These are phyloP conservation scores for Colletotrichum tabaci DNA, from an alignment of 2,329 filamentous ascomycete genomes.

Conservation along the genomic window DNA sequence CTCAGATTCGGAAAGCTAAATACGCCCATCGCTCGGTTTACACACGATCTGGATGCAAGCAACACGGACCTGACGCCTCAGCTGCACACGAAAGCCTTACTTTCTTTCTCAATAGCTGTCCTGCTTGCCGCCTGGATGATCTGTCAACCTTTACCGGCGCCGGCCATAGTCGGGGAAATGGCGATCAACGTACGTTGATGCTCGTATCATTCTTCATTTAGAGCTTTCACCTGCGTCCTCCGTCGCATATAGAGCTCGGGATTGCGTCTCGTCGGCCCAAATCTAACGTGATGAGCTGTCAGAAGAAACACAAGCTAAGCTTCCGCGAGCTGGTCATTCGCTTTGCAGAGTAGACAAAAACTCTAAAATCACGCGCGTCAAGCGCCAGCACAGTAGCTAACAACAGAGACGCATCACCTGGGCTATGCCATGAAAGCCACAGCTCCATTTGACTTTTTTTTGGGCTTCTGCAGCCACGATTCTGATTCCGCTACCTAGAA, in stretches of 20 bases:
- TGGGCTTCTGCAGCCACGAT: constrained; percentile 16
- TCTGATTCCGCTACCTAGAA: constrained; percentile 15
- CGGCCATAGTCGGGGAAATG: background rate
- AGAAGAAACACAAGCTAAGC: background rate
- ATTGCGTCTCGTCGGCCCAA: background rate
- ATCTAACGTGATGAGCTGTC: background rate
- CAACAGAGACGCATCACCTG: background rate
- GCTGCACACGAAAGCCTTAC: background rate
- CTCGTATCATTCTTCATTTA: background rate
- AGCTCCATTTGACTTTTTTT: background rate
- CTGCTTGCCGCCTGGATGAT: background rate
- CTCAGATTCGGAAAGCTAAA: background rate
- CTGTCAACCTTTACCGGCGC: background rate
- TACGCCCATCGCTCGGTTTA: constrained; percentile 6
- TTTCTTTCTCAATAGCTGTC: too few species aligned
- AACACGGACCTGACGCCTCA: background rate
- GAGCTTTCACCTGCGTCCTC: background rate
- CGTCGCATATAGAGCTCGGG: background rate
- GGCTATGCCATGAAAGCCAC: background rate
- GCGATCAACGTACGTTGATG: constrained; percentile 1
- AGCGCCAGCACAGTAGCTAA: background rate
- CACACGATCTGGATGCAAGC: constrained; percentile 11
- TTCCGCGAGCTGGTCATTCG: background rate
- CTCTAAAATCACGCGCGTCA: constrained; percentile 13
- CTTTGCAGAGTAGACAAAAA: background rate